Conservation (phyloP, 805 yeast species). For the Candida vaughaniae region DNA sequence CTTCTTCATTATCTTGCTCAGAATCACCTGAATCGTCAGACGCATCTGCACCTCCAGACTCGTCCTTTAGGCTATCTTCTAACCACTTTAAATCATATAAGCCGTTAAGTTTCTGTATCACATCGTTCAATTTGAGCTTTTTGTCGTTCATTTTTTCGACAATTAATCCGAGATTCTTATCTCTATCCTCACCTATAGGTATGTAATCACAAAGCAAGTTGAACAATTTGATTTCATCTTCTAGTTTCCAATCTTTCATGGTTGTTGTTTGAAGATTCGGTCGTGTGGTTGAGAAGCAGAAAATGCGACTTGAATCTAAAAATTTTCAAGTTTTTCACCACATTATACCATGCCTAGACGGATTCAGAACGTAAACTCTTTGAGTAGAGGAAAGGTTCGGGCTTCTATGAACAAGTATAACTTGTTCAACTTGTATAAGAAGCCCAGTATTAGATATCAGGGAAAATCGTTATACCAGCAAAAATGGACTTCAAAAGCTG, state of each 20-base stretch:
- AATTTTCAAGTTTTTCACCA: neutral
- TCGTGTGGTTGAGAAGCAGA: conserved; percentile 3
- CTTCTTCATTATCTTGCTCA: conserved; percentile 13
- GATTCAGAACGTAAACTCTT: conserved; percentile 54
- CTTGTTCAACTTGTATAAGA: conserved; percentile 83
- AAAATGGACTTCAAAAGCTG: conserved; percentile 88
- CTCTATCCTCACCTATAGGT: conserved; percentile 60
- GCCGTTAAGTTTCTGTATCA: conserved; percentile 55
- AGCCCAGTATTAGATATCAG: conserved; percentile 52
- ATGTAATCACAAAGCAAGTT: conserved; percentile 61
- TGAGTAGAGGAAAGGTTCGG: conserved; percentile 72
- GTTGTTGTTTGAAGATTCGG: conserved; percentile 1
- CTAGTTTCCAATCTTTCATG: conserved; percentile 48
- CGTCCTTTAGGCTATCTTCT: conserved; percentile 19
- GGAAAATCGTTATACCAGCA: conserved; percentile 82
- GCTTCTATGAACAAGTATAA: conserved; percentile 91
- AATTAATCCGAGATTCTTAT: conserved; percentile 43
- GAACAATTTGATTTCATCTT: conserved; percentile 62
- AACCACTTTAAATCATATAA: conserved; percentile 58
- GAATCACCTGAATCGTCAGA: conserved; percentile 15
- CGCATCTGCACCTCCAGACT: conserved; percentile 12
- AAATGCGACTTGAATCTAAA: neutral
- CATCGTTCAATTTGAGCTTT: conserved; percentile 37
- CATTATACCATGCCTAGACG: conserved; percentile 56
- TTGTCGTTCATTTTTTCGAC: conserved; percentile 33